Percentiles rank a stretch among this genome's conserved stretches.
These are phyloP conservation scores for Mortierella hygrophila DNA, from an alignment of 192 early-diverging fungal species.

Conservation along the genomic window DNA sequence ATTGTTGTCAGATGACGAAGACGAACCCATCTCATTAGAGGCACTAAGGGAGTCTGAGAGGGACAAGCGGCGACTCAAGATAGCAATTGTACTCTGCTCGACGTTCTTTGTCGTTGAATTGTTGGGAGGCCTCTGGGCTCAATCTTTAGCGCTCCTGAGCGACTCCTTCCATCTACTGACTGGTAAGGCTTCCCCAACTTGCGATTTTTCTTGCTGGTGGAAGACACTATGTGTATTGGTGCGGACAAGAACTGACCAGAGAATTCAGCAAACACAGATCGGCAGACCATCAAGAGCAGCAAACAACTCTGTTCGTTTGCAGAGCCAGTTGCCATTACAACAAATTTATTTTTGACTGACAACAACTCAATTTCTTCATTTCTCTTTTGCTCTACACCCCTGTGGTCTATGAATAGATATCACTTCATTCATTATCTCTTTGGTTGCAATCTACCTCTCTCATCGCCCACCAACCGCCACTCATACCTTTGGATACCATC, in stretches of 20 bases:
- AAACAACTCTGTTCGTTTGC: not conserved
- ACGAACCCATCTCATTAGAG: constrained; percentile 24
- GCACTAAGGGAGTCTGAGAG: constrained; percentile 25
- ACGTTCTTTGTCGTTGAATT: constrained; percentile 77
- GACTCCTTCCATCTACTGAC: constrained; percentile 84
- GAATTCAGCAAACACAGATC: not conserved
- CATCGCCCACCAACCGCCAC: constrained; percentile 56
- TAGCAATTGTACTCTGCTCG: constrained; percentile 69
- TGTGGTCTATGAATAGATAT: constrained; percentile 40
- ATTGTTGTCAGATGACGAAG: constrained; percentile 12
- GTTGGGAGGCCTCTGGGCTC: constrained; percentile 69
- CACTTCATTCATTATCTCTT: constrained; percentile 47
- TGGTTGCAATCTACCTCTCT: constrained; percentile 54
- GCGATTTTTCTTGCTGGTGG: not conserved
- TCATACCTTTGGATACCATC: constrained; percentile 81
- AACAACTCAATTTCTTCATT: not conserved
- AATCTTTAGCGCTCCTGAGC: constrained; percentile 79
- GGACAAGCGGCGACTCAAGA: constrained; percentile 62
- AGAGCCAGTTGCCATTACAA: not conserved
- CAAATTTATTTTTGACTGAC: not conserved
- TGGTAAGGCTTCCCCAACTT: constrained; percentile 49
- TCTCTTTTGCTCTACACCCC: not conserved
- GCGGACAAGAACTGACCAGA: not conserved
- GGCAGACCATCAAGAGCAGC: not conserved
- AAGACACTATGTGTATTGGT: not conserved